Evolutionary conservation across 495 filamentous ascomycete species (phyloP).

Genomic region (Penicillium pancosmium): DNA sequence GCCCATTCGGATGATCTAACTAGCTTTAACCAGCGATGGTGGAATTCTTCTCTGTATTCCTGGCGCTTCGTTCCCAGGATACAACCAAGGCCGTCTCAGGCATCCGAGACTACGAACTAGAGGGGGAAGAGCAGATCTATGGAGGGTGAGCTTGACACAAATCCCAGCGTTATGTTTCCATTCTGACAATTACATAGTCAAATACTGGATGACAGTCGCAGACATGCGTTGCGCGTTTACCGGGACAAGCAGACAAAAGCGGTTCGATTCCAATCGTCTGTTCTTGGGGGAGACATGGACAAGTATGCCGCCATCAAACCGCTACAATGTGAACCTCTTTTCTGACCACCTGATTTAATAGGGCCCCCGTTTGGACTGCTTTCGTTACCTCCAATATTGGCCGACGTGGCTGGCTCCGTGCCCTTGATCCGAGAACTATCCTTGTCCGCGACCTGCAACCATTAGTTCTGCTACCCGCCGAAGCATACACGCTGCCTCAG

Average conservation of each 20-base stretch:
- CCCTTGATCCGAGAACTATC: conserved; percentile 52
- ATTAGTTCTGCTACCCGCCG: conserved; percentile 60
- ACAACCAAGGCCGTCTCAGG: conserved; percentile 49
- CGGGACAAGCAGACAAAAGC: conserved; percentile 65
- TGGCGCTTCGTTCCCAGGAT: conserved; percentile 74
- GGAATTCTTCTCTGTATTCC: conserved; percentile 75
- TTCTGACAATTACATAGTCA: conserved; percentile 46
- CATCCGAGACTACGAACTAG: conserved; percentile 62
- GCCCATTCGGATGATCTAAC: not conserved
- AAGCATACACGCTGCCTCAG: conserved; percentile 50
- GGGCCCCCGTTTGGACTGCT: conserved; percentile 72
- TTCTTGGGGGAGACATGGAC: conserved; percentile 45
- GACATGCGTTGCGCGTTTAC: conserved; percentile 73
- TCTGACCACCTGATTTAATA: conserved; percentile 13
- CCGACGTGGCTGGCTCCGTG: conserved; percentile 60
- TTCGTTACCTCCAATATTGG: conserved; percentile 67
- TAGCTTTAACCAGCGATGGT: conserved; percentile 59
- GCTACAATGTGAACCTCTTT: not conserved
- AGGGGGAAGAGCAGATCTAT: conserved; percentile 66
- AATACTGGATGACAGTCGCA: conserved; percentile 70
- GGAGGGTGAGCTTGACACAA: conserved; percentile 58
- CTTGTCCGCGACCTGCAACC: conserved; percentile 63
- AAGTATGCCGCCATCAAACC: conserved; percentile 29
- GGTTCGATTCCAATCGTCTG: conserved; percentile 58
- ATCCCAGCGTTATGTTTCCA: not conserved